A percentile compares a stretch with the other conserved stretches of the same genome.
Evolutionary conservation across 2,329 filamentous ascomycete genomes (phyloP).

Genomic region (Apiospora hydei): DNA sequence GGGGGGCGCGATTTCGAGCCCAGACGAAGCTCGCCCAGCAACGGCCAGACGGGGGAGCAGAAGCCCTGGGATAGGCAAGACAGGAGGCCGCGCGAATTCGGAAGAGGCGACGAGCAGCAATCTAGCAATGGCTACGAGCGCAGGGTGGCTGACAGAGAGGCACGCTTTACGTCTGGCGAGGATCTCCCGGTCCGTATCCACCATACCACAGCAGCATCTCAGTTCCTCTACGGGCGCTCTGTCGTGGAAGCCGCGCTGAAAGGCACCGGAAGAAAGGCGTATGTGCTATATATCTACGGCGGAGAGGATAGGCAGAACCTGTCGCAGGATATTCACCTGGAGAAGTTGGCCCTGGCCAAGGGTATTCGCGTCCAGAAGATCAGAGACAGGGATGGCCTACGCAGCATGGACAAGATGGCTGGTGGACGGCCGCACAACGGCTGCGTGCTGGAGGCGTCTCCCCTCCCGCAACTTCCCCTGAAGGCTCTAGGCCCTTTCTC

Average conservation of each 20-base stretch:
- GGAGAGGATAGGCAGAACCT: slow-evolving; percentile 61
- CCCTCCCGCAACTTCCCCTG: slow-evolving; percentile 76
- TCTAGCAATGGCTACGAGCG: not conserved
- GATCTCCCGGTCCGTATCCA: slow-evolving; percentile 47
- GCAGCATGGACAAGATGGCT: slow-evolving; percentile 83
- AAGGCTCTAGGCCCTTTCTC: slow-evolving; percentile 60
- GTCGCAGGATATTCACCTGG: slow-evolving; percentile 52
- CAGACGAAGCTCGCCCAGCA: not conserved
- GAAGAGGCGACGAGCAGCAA: slow-evolving; percentile 11
- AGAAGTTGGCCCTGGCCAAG: slow-evolving; percentile 54
- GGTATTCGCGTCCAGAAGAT: slow-evolving; percentile 66
- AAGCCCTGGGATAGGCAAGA: slow-evolving; percentile 6
- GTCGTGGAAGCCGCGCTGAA: slow-evolving; percentile 82
- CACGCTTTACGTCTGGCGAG: slow-evolving; percentile 28
- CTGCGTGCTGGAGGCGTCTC: slow-evolving; percentile 84
- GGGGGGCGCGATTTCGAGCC: not conserved
- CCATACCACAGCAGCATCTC: slow-evolving; percentile 83
- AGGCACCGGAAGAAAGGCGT: slow-evolving; percentile 72
- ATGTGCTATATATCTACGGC: slow-evolving; percentile 81
- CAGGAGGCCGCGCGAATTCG: not conserved
- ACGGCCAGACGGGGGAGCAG: not conserved
- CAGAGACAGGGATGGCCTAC: slow-evolving; percentile 62
- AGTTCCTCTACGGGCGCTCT: slow-evolving; percentile 88
- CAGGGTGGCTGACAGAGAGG: slow-evolving; percentile 13
- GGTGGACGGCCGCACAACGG: slow-evolving; percentile 88